A percentile compares a stretch with the other conserved stretches of the same genome.
phyloP scores from a whole-genome alignment of 1,139 yeast genomes.

The Sugiyamaella castrensis region DNA sequence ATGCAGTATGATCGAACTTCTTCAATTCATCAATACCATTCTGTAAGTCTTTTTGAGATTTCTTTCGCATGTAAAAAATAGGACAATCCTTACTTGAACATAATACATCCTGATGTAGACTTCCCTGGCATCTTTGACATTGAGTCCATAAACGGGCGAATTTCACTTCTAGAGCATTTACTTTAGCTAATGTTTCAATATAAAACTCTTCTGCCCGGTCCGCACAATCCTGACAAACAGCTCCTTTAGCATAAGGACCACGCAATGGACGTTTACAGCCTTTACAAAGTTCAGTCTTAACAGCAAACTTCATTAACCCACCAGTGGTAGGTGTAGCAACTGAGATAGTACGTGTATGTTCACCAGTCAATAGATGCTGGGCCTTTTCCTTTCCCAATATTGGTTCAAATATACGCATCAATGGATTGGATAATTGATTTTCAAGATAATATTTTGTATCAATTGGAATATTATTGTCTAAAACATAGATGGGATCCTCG shows the following conservation, averaged over 20 bases:
- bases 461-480: conserved; percentile 88
- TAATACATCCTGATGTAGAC: conserved; percentile 89
- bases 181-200: conserved; percentile 71
- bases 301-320: conserved; percentile 88
- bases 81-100: conserved; percentile 98
- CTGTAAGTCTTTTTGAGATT: conserved; percentile 82
- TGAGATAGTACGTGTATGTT: conserved; percentile 76
- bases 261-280: conserved; percentile 81
- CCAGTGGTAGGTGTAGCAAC: conserved; percentile 66
- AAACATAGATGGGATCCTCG: conserved; percentile 91
- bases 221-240: conserved; percentile 78
- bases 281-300: conserved; percentile 82
- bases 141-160: conserved; percentile 96
- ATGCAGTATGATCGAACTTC: conserved; percentile 54
- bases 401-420: conserved; percentile 92
- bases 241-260: conserved; percentile 61
- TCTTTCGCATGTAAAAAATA: conserved; percentile 94
- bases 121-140: conserved; percentile 97
- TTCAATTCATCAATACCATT: conserved; percentile 66
- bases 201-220: conserved; percentile 73
- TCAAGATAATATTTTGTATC: conserved; percentile 94
- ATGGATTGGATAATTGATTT: conserved; percentile 88
- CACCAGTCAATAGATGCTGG: conserved; percentile 66
- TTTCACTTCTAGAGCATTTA: conserved; percentile 76
- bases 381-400: conserved; percentile 86